A percentile compares a stretch with the other conserved stretches of the same genome.
phyloP scores from a whole-genome alignment of 257 asterid genomes.

The Cinchona pubescens region DNA sequence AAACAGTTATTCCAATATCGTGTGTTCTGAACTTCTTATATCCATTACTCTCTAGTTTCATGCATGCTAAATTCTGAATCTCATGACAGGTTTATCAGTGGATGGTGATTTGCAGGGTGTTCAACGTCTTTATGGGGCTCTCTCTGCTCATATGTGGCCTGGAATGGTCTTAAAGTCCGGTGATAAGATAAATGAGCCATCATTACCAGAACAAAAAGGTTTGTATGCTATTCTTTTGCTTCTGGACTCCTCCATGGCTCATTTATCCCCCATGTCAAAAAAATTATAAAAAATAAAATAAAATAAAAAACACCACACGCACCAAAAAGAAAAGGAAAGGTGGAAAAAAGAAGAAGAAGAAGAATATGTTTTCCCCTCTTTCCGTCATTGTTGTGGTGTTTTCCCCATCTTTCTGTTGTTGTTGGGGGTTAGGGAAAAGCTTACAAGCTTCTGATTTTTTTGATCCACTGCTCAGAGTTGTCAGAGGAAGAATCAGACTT shows the following conservation, averaged over 20 bases:
- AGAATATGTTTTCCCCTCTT: background rate
- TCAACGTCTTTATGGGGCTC: slow-evolving; percentile 83
- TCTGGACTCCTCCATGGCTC: background rate
- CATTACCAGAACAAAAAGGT: slow-evolving; percentile 80
- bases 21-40: background rate
- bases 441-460: background rate
- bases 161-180: slow-evolving; percentile 95
- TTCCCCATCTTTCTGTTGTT: background rate
- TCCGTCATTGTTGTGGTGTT: background rate
- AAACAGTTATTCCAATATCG: background rate
- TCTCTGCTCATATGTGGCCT: slow-evolving; percentile 96
- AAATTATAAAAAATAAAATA: too few species aligned
- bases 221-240: background rate
- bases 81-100: slow-evolving; percentile 41
- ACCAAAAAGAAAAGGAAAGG: too few species aligned
- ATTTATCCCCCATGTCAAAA: too few species aligned
- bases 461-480: slow-evolving; percentile 42
- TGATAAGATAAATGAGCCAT: slow-evolving; percentile 70
- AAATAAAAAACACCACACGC: too few species aligned
- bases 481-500: slow-evolving; percentile 78
- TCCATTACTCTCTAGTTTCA: background rate
- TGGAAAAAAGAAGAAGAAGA: too few species aligned
- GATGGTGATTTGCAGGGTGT: slow-evolving; percentile 94
- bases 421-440: too few species aligned
- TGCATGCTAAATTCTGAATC: background rate